phyloP scores from a whole-genome alignment of 129 eudicot genomes.

The Oenanthe sinensis region DNA sequence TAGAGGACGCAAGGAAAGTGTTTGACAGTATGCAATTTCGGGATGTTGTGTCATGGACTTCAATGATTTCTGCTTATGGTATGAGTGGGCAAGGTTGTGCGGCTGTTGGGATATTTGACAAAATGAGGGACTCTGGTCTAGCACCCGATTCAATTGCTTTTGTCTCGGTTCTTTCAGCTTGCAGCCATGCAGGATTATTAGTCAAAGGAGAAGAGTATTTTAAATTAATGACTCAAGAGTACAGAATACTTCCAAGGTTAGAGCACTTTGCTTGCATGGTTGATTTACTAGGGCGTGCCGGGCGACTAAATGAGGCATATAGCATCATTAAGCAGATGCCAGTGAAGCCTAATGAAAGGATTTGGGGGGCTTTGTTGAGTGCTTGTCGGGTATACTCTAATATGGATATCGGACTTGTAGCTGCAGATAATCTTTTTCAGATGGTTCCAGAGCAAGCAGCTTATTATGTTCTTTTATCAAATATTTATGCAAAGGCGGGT shows the following conservation, averaged over 20 bases:
- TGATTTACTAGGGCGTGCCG: slow-evolving; percentile 68
- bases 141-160: slow-evolving; percentile 78
- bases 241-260: slow-evolving; percentile 49
- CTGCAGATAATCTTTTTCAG: slow-evolving; percentile 69
- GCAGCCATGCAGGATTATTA: slow-evolving; percentile 89
- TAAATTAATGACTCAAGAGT: slow-evolving; percentile 48
- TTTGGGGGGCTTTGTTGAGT: slow-evolving; percentile 79
- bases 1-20: slow-evolving; percentile 56
- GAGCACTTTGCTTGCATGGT: slow-evolving; percentile 91
- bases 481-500: slow-evolving; percentile 89
- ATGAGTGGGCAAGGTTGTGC: slow-evolving; percentile 66
- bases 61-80: slow-evolving; percentile 79
- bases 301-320: slow-evolving; percentile 56
- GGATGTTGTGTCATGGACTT: slow-evolving; percentile 91
- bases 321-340: slow-evolving; percentile 48
- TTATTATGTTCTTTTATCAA: slow-evolving; percentile 72
- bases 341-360: slow-evolving; percentile 58
- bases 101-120: slow-evolving; percentile 45
- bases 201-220: slow-evolving; percentile 48
- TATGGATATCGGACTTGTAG: slow-evolving; percentile 61
- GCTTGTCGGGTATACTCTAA: slow-evolving; percentile 66
- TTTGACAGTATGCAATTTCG: slow-evolving; percentile 48
- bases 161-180: slow-evolving; percentile 73
- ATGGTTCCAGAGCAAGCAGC: slow-evolving; percentile 74
- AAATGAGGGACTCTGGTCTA: slow-evolving; percentile 48